phyloP scores from a whole-genome alignment of 2,329 filamentous ascomycete species.

The Rhinocladiella mackenziei region DNA sequence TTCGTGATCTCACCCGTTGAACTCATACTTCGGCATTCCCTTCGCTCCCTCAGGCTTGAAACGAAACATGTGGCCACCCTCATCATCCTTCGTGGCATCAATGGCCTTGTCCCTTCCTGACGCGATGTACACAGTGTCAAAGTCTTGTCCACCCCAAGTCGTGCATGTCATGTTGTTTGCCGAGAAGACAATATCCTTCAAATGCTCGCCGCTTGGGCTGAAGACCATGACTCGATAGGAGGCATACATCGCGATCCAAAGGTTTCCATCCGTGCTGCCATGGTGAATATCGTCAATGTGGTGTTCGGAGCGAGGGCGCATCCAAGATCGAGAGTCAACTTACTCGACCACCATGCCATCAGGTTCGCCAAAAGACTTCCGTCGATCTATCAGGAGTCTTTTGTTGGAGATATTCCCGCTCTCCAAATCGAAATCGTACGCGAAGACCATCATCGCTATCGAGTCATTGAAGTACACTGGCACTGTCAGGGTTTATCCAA shows the following conservation, averaged over 20 bases:
- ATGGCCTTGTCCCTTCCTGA: conserved; percentile 31
- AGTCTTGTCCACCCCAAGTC: conserved; percentile 38
- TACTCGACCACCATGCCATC: conserved; percentile 42
- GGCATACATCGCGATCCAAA: conserved; percentile 39
- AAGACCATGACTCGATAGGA: conserved; percentile 37
- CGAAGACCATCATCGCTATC: conserved; percentile 33
- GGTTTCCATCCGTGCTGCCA: conserved; percentile 35
- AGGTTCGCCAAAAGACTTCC: conserved; percentile 33
- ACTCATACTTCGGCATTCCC: conserved; percentile 37
- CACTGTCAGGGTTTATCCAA: background rate
- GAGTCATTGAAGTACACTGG: conserved; percentile 38
- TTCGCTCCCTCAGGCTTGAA: conserved; percentile 30
- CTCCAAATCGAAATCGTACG: conserved; percentile 36
- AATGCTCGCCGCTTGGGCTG: conserved; percentile 32
- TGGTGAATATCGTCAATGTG: background rate
- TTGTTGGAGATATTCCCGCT: conserved; percentile 34
- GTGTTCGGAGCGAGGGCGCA: background rate
- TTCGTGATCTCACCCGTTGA: conserved; percentile 29
- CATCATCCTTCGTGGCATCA: conserved; percentile 30
- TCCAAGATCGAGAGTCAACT: conserved; percentile 12
- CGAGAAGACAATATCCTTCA: conserved; percentile 37
- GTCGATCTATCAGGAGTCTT: conserved; percentile 32
- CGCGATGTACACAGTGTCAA: conserved; percentile 36
- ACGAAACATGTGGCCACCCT: conserved; percentile 38
- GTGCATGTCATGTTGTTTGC: conserved; percentile 37